These are phyloP conservation scores for Phytophthora sansomeana DNA, from an alignment of 352 stramenopile species.

Conservation along the genomic window DNA sequence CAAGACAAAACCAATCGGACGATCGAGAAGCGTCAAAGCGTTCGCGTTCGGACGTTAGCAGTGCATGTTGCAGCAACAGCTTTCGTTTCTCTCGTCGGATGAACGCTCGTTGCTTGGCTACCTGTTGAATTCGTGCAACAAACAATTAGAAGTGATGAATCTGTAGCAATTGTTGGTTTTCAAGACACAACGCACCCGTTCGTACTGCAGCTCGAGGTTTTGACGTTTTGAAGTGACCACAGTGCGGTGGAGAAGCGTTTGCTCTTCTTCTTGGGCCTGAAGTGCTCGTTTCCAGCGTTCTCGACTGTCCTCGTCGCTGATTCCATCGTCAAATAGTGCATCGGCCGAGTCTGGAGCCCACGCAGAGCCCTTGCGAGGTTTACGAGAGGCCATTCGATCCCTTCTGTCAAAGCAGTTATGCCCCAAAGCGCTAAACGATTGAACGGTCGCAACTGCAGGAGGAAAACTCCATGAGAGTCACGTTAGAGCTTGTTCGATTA, in stretches of 20 bases:
- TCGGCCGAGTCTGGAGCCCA: conserved; percentile 35
- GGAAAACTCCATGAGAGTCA: background rate
- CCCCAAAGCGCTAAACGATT: background rate
- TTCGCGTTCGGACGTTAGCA: conserved; percentile 78
- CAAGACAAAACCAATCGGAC: conserved; percentile 80
- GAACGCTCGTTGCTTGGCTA: conserved; percentile 80
- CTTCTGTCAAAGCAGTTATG: conserved; percentile 20
- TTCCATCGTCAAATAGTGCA: conserved; percentile 26
- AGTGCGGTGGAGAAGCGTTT: conserved; percentile 72
- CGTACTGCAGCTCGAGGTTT: conserved; percentile 66
- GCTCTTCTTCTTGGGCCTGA: conserved; percentile 63
- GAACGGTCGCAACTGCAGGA: conserved; percentile 8
- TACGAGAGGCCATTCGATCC: conserved; percentile 26
- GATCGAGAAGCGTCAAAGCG: conserved; percentile 73
- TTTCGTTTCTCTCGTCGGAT: conserved; percentile 84
- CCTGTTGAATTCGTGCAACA: conserved; percentile 27
- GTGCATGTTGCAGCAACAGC: conserved; percentile 73
- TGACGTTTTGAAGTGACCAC: conserved; percentile 76
- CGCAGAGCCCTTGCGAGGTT: conserved; percentile 28
- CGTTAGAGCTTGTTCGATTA: background rate
- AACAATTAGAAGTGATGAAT: background rate
- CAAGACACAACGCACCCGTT: conserved; percentile 45
- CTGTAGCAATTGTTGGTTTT: background rate
- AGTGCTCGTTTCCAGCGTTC: conserved; percentile 49
- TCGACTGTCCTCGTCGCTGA: conserved; percentile 29